Conservation (phyloP, 345 rosid species). For the Pseudoturritis turrita region DNA sequence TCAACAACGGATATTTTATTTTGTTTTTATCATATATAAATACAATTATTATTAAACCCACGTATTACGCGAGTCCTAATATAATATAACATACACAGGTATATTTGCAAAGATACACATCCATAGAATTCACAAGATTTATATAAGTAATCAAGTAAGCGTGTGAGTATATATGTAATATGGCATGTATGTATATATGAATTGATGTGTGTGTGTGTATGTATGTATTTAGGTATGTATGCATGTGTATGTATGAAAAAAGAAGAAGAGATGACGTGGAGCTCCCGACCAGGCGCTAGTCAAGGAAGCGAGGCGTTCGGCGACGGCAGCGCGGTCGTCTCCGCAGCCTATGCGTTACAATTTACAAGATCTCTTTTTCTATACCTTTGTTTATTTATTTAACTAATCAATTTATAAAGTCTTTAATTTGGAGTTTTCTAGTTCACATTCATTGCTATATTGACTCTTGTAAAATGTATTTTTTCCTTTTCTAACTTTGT, state of each 20-base stretch:
- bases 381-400: neutral
- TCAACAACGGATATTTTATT: too few species aligned
- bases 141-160: too few species aligned
- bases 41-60: too few species aligned
- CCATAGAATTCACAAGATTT: too few species aligned
- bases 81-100: too few species aligned
- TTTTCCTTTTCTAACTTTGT: neutral
- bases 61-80: too few species aligned
- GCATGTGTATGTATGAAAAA: neutral
- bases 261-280: constrained; percentile 29
- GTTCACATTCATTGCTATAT: neutral
- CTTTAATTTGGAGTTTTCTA: neutral
- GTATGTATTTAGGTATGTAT: neutral
- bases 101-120: too few species aligned
- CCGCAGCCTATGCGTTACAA: constrained; percentile 50
- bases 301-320: constrained; percentile 72
- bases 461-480: neutral
- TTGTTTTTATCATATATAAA: too few species aligned
- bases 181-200: too few species aligned
- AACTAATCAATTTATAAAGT: neutral
- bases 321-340: constrained; percentile 78
- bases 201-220: too few species aligned
- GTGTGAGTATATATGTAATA: too few species aligned
- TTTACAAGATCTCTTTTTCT: constrained; percentile 47
- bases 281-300: constrained; percentile 44